These are phyloP conservation scores for Rhododendron molle DNA, from an alignment of 148 eudicot species.

Conservation along the genomic window DNA sequence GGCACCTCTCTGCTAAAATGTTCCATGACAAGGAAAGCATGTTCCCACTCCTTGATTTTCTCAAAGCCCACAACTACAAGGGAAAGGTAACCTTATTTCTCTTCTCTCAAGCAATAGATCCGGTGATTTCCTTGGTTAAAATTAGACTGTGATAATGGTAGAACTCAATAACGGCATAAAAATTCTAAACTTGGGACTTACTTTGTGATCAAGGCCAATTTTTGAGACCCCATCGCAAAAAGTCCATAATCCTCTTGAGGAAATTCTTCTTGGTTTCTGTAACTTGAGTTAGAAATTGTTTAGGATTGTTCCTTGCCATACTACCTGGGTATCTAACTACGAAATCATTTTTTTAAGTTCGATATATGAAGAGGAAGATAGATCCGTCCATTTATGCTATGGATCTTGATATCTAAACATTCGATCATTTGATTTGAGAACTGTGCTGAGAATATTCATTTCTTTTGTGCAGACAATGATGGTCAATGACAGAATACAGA, in stretches of 20 bases:
- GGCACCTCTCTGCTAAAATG: conserved; percentile 99
- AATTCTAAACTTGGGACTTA: not conserved
- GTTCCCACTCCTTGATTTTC: conserved; percentile 88
- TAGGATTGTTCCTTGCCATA: not conserved
- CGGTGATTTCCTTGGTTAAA: not conserved
- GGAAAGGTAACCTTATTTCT: conserved; percentile 50
- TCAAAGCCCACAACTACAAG: conserved; percentile 79
- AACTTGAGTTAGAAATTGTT: too few species aligned
- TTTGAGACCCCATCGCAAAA: not conserved
- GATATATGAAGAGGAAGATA: not conserved
- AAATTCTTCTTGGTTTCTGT: too few species aligned
- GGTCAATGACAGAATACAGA: conserved; percentile 86
- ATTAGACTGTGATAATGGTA: not conserved
- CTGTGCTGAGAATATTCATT: not conserved
- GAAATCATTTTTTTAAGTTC: not conserved
- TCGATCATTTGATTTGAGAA: not conserved
- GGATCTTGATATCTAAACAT: not conserved
- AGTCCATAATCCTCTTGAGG: not conserved
- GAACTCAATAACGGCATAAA: not conserved
- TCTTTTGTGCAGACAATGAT: conserved; percentile 61
- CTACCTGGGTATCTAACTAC: not conserved
- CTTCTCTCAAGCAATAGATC: not conserved
- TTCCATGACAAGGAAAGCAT: conserved; percentile 98
- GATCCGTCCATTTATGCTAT: not conserved
- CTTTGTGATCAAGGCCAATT: not conserved